Evolutionary conservation across 2,329 filamentous ascomycete species (phyloP).

Genomic region (Arachnomyces sp.): DNA sequence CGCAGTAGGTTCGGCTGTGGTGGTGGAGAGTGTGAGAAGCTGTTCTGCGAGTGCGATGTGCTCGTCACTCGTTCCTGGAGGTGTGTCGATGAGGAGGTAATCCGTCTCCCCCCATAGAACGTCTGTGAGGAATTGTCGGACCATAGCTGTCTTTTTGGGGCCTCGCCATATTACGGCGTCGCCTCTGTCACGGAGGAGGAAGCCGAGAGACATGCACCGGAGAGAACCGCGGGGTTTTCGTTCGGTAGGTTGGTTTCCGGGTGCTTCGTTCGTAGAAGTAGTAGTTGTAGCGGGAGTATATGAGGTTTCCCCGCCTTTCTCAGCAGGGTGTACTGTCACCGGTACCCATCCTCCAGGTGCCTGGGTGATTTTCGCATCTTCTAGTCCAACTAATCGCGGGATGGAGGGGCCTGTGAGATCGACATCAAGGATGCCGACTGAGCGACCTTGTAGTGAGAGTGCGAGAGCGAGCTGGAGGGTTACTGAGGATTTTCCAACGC

Average conservation of each 20-base stretch:
- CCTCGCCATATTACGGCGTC: constrained; percentile 97
- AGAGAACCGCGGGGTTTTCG: constrained; percentile 30
- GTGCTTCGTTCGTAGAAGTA: constrained; percentile 6
- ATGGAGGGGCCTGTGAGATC: constrained; percentile 96
- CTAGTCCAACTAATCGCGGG: constrained; percentile 85
- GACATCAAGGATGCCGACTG: constrained; percentile 90
- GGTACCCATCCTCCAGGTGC: constrained; percentile 88
- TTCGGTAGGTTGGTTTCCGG: constrained; percentile 6
- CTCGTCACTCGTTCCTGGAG: constrained; percentile 92
- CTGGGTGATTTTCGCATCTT: constrained; percentile 82
- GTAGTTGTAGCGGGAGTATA: constrained; percentile 9
- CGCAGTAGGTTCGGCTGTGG: constrained; percentile 15
- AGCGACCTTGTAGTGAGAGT: constrained; percentile 74
- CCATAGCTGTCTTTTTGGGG: constrained; percentile 98
- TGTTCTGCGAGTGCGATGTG: constrained; percentile 93
- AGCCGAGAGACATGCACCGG: constrained; percentile 83
- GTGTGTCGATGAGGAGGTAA: constrained; percentile 90
- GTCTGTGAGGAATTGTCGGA: constrained; percentile 88
- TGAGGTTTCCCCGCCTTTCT: no score
- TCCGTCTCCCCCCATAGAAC: constrained; percentile 83
- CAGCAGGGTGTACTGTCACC: constrained; percentile 66
- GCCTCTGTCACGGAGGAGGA: constrained; percentile 72
- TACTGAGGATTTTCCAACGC: constrained; percentile 96
- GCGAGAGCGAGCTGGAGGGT: constrained; percentile 92
- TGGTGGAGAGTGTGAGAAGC: constrained; percentile 47